Base-by-base conservation (phyloP, 495 filamentous ascomycete species). In the Penicillium alfredii region DNA sequence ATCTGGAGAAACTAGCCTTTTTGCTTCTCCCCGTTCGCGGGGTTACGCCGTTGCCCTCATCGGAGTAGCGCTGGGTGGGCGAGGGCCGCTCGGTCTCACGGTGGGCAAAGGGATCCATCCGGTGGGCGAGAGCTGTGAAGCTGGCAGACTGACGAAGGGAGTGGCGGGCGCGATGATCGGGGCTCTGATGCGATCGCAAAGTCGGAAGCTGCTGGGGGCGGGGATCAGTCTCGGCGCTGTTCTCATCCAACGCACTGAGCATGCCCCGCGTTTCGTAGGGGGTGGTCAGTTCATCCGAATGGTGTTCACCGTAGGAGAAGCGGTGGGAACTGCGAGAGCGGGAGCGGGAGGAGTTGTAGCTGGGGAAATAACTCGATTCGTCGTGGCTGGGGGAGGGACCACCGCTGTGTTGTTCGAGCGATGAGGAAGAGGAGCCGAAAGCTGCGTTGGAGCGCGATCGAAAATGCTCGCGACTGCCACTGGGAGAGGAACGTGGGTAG, bases 1-100 rank as follows among this genome's bases (percentile, higher is more conserved):
- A 94, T 49, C 82, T 88, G 2, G 90, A 94, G 55, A 98, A 93
- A 36, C 87, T 87, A 30, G 84, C 82, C 69, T 94, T 97, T 72
- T 96, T 94, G 44, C 61, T 66, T 52, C 86, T 76, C 44, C 81
- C 65, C 34, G 78, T 61, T 21, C 71, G 69, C 2, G 69, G 60
- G 21, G 71, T 69, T 45, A 72, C 74, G 26, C 69, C 56, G 28
- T 77, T 81, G 34, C 69, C 70, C 56, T 97, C 93, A 56, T 94
- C 92, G 38, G 87, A 93, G 56, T 84, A 85, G 42, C 89, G 71
- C 60, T 96, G 89, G 22, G 80, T 71, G 42, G 73, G 74, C 26
- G 75, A 55, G 31, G 64, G 50, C 43, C 56, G 54, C 24, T 67
- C 63, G 30, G 57, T 56, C 31, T 63, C 59, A 4, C 55, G 56